Conservation (phyloP, 2,329 filamentous ascomycete genomes). For the Colletotrichum zoysiae region DNA sequence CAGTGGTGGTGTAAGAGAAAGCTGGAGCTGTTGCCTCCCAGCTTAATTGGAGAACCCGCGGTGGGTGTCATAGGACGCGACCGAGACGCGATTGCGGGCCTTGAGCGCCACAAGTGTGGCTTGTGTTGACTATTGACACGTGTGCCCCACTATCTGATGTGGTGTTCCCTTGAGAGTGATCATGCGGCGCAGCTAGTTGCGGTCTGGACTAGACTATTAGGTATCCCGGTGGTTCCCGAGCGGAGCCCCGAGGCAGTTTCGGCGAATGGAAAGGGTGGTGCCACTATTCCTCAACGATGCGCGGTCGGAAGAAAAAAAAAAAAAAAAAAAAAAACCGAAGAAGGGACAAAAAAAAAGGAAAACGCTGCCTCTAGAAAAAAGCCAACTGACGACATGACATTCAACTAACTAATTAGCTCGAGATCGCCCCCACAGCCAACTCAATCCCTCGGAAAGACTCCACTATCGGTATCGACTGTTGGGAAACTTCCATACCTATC, state of each 20-base stretch:
- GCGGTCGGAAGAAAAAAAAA: conserved; percentile 42
- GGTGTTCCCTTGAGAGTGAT: neutral
- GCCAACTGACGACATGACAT: conserved; percentile 33
- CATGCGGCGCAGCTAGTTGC: conserved; percentile 9
- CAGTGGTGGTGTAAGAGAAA: conserved; percentile 1
- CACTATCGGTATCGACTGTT: conserved; percentile 35
- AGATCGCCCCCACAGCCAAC: conserved; percentile 20
- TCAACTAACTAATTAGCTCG: conserved; percentile 25
- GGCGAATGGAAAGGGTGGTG: conserved; percentile 25
- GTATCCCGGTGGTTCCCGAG: conserved; percentile 39
- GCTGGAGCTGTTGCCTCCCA: neutral
- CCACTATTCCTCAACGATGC: conserved; percentile 30
- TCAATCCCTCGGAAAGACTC: conserved; percentile 33
- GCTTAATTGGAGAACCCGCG: conserved; percentile 23
- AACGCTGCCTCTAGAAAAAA: conserved; percentile 25
- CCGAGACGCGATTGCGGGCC: conserved; percentile 25
- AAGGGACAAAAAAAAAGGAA: conserved; percentile 42
- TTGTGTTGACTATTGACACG: neutral
- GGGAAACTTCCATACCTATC: conserved; percentile 18
- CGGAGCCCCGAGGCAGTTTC: conserved; percentile 36
- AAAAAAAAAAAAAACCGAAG: conserved; percentile 9
- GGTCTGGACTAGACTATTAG: neutral
- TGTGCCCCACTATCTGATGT: conserved; percentile 22
- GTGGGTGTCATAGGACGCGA: conserved; percentile 24
- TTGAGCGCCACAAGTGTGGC: conserved; percentile 24